These are phyloP conservation scores for Anthostomella pinea DNA, from an alignment of 2,329 filamentous ascomycete species.

Conservation along the genomic window DNA sequence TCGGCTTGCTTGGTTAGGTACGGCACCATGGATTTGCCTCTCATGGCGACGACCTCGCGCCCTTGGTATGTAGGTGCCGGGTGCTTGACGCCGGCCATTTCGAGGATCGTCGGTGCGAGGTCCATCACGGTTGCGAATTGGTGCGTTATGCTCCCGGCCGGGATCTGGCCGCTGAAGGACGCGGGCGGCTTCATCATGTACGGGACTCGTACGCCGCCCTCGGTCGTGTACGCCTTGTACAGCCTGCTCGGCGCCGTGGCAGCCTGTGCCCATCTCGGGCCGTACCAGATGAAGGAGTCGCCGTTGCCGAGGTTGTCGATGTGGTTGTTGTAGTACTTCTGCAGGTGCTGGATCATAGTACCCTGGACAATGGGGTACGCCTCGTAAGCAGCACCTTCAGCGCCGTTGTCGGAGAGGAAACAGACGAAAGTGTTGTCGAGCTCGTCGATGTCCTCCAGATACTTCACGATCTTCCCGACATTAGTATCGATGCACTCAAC, in stretches of 20 bases:
- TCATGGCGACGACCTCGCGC: constrained; percentile 32
- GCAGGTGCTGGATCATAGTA: constrained; percentile 48
- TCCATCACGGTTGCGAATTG: constrained; percentile 53
- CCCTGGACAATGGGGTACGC: constrained; percentile 55
- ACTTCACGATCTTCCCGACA: constrained; percentile 56
- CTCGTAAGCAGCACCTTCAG: constrained; percentile 57
- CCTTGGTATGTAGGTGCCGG: constrained; percentile 48
- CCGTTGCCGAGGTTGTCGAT: constrained; percentile 57
- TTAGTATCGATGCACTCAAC: constrained; percentile 60
- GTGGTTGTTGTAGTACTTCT: constrained; percentile 56
- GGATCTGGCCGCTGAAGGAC: constrained; percentile 22
- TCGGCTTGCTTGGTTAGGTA: constrained; percentile 25
- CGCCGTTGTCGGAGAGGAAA: constrained; percentile 63
- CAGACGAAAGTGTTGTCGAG: constrained; percentile 62
- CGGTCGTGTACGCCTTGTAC: constrained; percentile 43
- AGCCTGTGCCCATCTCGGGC: constrained; percentile 50
- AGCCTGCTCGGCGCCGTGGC: constrained; percentile 36
- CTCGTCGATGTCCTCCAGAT: constrained; percentile 54
- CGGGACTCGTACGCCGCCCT: constrained; percentile 51
- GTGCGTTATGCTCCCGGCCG: constrained; percentile 40
- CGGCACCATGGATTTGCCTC: constrained; percentile 35
- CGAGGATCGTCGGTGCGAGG: constrained; percentile 45
- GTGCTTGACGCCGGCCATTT: constrained; percentile 47
- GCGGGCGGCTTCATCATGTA: constrained; percentile 46
- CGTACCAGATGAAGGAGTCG: constrained; percentile 60